Percentiles rank a stretch among this genome's conserved stretches.
Conservation (phyloP, 257 asterid species). For the Capsicum chinense region DNA sequence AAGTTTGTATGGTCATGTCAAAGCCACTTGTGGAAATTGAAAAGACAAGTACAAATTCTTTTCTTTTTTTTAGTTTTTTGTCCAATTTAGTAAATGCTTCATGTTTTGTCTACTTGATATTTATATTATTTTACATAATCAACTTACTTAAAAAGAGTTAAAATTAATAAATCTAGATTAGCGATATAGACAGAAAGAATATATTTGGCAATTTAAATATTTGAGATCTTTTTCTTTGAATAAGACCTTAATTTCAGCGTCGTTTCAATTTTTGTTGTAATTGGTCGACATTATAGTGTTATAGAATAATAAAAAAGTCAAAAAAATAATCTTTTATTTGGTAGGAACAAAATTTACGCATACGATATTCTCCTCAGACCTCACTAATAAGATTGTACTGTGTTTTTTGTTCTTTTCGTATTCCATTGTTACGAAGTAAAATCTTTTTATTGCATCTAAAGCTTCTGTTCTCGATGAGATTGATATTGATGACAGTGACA, state of each 20-base stretch:
- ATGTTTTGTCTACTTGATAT: background rate
- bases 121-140: background rate
- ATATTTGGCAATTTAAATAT: background rate
- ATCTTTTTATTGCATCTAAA: background rate
- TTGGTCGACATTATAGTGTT: background rate
- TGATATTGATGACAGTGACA: background rate
- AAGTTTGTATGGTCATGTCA: background rate
- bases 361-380: too few species aligned
- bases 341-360: too few species aligned
- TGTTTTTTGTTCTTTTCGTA: too few species aligned
- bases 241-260: background rate
- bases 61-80: background rate
- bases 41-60: background rate
- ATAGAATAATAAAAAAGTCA: background rate
- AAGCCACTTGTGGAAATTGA: constrained; percentile 4
- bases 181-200: background rate
- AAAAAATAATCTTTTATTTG: too few species aligned
- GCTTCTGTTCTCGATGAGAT: background rate
- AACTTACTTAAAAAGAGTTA: background rate
- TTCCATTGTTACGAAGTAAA: background rate
- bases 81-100: background rate
- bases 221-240: background rate
- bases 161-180: background rate
- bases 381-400: too few species aligned
- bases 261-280: background rate